A percentile compares a stretch with the other conserved stretches of the same genome.
These are phyloP conservation scores for Huntiella omanensis DNA, from an alignment of 2,329 filamentous ascomycete genomes.

Conservation along the genomic window DNA sequence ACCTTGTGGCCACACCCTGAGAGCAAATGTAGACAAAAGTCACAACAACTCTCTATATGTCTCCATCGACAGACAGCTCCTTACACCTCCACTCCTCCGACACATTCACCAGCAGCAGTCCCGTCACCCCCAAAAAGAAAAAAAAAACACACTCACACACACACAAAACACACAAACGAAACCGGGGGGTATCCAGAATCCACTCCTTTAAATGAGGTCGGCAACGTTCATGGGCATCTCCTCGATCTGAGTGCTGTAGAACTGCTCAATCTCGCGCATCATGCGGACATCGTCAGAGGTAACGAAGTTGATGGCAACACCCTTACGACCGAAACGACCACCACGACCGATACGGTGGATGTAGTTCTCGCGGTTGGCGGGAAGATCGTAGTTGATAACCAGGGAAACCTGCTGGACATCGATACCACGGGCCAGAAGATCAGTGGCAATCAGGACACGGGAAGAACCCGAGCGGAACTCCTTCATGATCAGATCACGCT, in stretches of 20 bases:
- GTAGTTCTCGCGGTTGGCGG: slow-evolving; percentile 99
- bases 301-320: slow-evolving; percentile 99
- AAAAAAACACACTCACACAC: slow-evolving; percentile 2
- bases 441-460: slow-evolving; percentile 95
- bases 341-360: slow-evolving; percentile 99
- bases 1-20: background rate
- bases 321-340: slow-evolving; percentile 99
- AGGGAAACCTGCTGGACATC: slow-evolving; percentile 98
- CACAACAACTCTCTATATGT: too few species aligned
- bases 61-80: too few species aligned
- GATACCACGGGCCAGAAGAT: slow-evolving; percentile 96
- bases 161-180: background rate
- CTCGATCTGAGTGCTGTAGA: slow-evolving; percentile 99
- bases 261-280: slow-evolving; percentile 99
- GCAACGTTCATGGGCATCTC: slow-evolving; percentile 98
- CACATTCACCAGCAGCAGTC: too few species aligned
- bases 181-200: slow-evolving; percentile 8
- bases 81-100: too few species aligned
- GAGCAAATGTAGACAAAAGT: background rate
- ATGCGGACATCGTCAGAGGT: slow-evolving; percentile 97
- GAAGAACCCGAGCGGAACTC: slow-evolving; percentile 98
- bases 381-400: slow-evolving; percentile 99
- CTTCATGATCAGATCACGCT: slow-evolving; percentile 99
- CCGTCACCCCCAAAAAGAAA: slow-evolving; percentile 3
- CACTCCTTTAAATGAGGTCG: slow-evolving; percentile 44